Evolutionary conservation across 2,329 filamentous ascomycete genomes (phyloP).

Genomic region (Neurospora sp.): DNA sequence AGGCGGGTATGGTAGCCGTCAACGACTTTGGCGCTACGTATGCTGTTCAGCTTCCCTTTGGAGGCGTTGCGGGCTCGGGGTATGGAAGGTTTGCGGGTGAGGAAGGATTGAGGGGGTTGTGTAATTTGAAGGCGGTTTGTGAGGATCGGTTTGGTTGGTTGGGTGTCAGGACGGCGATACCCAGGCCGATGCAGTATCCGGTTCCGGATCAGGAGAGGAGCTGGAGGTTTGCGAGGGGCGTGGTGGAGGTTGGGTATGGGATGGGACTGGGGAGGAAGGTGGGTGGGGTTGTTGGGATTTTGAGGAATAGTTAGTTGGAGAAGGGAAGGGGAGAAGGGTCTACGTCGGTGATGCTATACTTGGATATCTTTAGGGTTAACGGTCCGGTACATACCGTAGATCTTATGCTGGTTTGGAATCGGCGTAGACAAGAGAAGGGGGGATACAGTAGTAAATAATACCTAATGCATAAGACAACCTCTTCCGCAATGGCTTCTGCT

Average conservation of each 20-base stretch:
- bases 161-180: constrained; percentile 66
- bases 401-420: neutral
- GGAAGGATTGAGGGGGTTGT: constrained; percentile 75
- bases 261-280: constrained; percentile 13
- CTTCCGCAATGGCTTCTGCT: neutral
- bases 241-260: constrained; percentile 53
- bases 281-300: constrained; percentile 17
- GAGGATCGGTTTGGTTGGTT: constrained; percentile 57
- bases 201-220: constrained; percentile 52
- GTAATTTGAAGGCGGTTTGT: constrained; percentile 81
- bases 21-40: constrained; percentile 96
- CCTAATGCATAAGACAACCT: neutral
- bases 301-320: constrained; percentile 17
- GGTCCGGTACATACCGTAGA: neutral
- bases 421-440: neutral
- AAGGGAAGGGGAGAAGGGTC: neutral
- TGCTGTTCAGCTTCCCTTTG: constrained; percentile 88
- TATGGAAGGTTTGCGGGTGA: constrained; percentile 90
- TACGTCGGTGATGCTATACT: neutral
- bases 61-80: constrained; percentile 77
- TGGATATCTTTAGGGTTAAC: neutral
- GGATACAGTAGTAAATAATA: neutral
- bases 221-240: constrained; percentile 54
- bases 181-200: constrained; percentile 71
- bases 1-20: constrained; percentile 82